A percentile compares a stretch with the other conserved stretches of the same genome.
Evolutionary conservation across 345 rosid genomes (phyloP).

Genomic region (sweet orange (Citrus sinensis)): DVS_A1.0 CM039161.1:24541001-24541500

Average conservation of each 20-base stretch:
- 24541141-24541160: neutral
- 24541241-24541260: neutral
- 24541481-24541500: constrained; percentile 98
- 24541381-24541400: constrained; percentile 98
- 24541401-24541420: constrained; percentile 29
- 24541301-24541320: constrained; percentile 48
- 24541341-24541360: constrained; percentile 97
- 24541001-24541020: constrained; percentile 74
- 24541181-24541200: neutral
- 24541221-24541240: neutral
- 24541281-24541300: constrained; percentile 10
- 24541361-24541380: constrained; percentile 89
- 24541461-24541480: constrained; percentile 14
- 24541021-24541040: constrained; percentile 92
- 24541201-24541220: too few relatives aligned
- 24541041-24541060: constrained; percentile 84
- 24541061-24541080: constrained; percentile 72
- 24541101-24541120: neutral
- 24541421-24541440: neutral
- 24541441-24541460: neutral
- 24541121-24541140: neutral
- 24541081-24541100: neutral
- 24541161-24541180: neutral
- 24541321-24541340: constrained; percentile 72
- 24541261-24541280: neutral